These are phyloP conservation scores for Phytopythium montanum DNA, from an alignment of 352 stramenopile genomes.

Conservation along the genomic window DNA sequence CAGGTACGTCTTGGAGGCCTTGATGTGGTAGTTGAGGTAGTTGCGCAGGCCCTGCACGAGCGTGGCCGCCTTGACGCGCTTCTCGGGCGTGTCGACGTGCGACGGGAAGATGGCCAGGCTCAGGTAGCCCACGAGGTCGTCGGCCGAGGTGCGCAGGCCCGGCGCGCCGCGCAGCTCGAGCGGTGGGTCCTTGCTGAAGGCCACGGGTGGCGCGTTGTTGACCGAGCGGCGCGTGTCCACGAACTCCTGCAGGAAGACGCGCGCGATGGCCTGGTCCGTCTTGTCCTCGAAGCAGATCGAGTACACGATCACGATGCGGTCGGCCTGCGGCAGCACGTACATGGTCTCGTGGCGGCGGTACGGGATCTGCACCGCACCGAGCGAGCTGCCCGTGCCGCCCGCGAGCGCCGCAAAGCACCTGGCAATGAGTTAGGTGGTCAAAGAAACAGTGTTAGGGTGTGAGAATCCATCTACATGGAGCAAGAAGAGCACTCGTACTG, in stretches of 20 bases:
- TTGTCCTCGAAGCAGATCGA: constrained; percentile 92
- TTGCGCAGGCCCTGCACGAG: constrained; percentile 88
- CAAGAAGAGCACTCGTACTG: constrained; percentile 25
- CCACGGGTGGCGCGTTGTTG: constrained; percentile 91
- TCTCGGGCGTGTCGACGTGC: constrained; percentile 86
- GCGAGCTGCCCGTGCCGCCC: constrained; percentile 47
- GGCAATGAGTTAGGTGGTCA: constrained; percentile 27
- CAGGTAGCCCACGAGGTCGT: constrained; percentile 89
- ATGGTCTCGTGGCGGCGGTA: constrained; percentile 86
- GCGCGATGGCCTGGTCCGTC: constrained; percentile 88
- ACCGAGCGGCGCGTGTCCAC: constrained; percentile 90
- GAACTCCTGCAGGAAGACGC: constrained; percentile 93
- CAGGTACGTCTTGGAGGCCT: constrained; percentile 94
- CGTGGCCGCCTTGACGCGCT: constrained; percentile 86
- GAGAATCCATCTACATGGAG: not conserved
- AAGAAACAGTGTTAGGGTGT: not conserved
- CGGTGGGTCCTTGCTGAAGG: constrained; percentile 90
- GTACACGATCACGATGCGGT: constrained; percentile 92
- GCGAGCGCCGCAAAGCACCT: constrained; percentile 77
- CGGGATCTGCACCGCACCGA: constrained; percentile 76
- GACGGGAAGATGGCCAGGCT: constrained; percentile 86
- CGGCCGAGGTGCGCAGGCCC: constrained; percentile 47
- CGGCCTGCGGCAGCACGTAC: constrained; percentile 77
- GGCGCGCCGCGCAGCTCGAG: constrained; percentile 76
- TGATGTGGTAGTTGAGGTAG: constrained; percentile 97